These are phyloP conservation scores for Tetracentron sinense DNA, from an alignment of 164 flowering plant species.

Conservation along the genomic window DNA sequence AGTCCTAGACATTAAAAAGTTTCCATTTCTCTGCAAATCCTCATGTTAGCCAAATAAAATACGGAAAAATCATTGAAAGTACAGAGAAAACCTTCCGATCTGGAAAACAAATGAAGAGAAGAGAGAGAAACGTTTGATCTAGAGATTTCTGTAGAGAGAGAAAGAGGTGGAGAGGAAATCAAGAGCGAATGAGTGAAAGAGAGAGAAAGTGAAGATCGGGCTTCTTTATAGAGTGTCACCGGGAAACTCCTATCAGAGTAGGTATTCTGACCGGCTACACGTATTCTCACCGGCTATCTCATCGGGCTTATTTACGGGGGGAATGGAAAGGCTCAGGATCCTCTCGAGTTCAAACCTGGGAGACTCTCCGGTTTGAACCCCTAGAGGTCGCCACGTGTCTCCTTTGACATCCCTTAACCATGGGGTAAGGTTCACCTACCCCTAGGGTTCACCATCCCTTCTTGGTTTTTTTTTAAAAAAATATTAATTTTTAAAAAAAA, in stretches of 20 bases:
- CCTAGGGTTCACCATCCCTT: too few species aligned
- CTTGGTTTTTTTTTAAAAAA: too few species aligned
- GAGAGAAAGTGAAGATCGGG: constrained; percentile 2
- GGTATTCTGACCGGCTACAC: too few species aligned
- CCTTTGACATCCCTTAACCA: too few species aligned
- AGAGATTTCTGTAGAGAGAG: background rate
- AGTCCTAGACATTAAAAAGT: constrained; percentile 15
- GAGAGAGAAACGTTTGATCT: constrained; percentile 6
- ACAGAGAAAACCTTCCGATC: background rate
- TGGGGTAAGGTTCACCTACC: too few species aligned
- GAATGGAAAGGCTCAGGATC: too few species aligned
- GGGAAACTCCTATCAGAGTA: background rate
- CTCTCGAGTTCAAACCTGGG: too few species aligned
- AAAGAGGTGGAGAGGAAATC: constrained; percentile 9
- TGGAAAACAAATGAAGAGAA: background rate
- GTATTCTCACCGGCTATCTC: background rate
- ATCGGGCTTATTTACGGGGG: too few species aligned
- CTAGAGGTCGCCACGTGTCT: too few species aligned
- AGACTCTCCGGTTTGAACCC: too few species aligned
- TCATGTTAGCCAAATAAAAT: constrained; percentile 15
- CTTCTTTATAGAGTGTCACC: background rate
- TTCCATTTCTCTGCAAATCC: constrained; percentile 25
- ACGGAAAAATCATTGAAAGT: constrained; percentile 1
- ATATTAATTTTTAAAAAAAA: too few species aligned
- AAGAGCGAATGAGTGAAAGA: constrained; percentile 19